Percentiles rank a stretch among this genome's conserved stretches.
phyloP scores from a whole-genome alignment of 2,329 filamentous ascomycete species.

The Lecanoromycetidae sp. region DNA sequence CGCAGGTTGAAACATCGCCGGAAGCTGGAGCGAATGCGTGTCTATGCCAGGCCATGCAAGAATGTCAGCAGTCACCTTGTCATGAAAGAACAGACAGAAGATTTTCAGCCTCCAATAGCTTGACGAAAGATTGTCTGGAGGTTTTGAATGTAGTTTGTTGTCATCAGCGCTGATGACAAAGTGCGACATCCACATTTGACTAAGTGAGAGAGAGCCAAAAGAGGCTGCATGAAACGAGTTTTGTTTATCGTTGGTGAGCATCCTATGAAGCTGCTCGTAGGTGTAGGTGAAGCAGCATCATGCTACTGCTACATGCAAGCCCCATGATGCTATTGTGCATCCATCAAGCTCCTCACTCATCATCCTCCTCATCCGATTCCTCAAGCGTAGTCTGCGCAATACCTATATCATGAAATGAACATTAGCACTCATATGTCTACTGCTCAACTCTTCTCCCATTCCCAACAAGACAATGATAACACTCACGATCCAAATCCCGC shows the following conservation, averaged over 20 bases:
- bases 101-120: too few relatives aligned
- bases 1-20: too few relatives aligned
- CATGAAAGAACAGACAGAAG: too few relatives aligned
- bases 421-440: not conserved
- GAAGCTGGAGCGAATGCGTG: too few relatives aligned
- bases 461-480: not conserved
- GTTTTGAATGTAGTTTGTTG: too few relatives aligned
- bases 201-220: too few relatives aligned
- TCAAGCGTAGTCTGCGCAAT: conserved; percentile 72
- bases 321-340: not conserved
- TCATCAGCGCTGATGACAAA: too few relatives aligned
- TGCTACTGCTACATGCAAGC: not conserved
- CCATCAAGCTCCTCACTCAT: conserved; percentile 22
- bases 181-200: too few relatives aligned
- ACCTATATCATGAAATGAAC: conserved; percentile 23
- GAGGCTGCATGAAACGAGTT: too few relatives aligned
- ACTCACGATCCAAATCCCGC: conserved; percentile 80
- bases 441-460: not conserved
- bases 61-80: too few relatives aligned
- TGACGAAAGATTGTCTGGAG: too few relatives aligned
- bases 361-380: conserved; percentile 55
- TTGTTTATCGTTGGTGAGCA: not conserved
- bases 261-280: not conserved
- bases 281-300: not conserved
- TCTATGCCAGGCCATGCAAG: too few relatives aligned